Evolutionary conservation across 805 yeast genomes (phyloP).

Genomic region (Wickerhamiella australiensis): DNA sequence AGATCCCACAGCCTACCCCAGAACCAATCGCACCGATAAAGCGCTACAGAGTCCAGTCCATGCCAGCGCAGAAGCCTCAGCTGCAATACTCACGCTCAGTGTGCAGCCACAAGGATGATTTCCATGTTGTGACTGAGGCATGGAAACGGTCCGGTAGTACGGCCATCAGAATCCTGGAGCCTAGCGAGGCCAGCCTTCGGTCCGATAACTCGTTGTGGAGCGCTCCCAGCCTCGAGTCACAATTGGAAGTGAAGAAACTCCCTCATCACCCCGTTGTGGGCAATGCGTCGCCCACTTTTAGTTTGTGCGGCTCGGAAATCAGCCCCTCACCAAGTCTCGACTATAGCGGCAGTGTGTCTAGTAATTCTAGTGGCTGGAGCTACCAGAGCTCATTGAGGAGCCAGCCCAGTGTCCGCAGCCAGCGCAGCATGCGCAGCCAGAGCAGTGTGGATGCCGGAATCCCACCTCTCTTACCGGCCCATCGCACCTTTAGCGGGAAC

Average conservation of each 20-base stretch:
- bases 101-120: conserved; percentile 4
- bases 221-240: conserved; percentile 4
- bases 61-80: background rate
- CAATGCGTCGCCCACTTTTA: conserved; percentile 2
- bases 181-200: conserved; percentile 5
- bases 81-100: background rate
- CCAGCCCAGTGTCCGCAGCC: background rate
- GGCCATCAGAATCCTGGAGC: conserved; percentile 7
- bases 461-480: conserved; percentile 12
- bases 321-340: conserved; percentile 8
- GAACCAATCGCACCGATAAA: background rate
- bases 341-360: conserved; percentile 8
- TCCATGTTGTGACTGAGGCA: background rate
- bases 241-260: background rate
- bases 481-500: conserved; percentile 11
- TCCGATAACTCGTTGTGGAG: conserved; percentile 5
- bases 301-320: conserved; percentile 3
- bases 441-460: conserved; percentile 10
- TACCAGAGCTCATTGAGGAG: background rate
- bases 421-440: background rate
- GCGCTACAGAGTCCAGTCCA: conserved; percentile 10
- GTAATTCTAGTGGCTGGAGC: conserved; percentile 8
- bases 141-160: conserved; percentile 3
- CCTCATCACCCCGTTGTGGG: background rate
- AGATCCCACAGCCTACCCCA: background rate